Evolutionary conservation across 177 flowering plant genomes (phyloP).

Genomic region (Viscum album): DNA sequence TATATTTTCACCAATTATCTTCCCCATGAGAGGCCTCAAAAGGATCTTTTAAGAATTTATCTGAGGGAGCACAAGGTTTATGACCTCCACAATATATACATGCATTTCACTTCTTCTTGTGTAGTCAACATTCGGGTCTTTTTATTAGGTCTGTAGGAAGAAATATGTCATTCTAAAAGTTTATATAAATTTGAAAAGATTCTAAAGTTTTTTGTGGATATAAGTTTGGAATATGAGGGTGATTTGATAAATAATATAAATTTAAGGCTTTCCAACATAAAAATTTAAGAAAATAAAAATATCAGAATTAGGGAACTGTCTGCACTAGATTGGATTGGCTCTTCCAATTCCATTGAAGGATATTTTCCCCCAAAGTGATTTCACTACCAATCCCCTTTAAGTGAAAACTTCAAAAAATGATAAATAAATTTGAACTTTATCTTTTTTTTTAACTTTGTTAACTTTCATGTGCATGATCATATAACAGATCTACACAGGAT

Average conservation of each 20-base stretch:
- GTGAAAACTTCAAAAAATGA: constrained; percentile 25
- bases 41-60: constrained; percentile 58
- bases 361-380: constrained; percentile 56
- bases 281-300: constrained; percentile 49
- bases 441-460: background rate
- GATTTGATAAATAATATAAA: constrained; percentile 28
- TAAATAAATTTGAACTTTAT: constrained; percentile 3
- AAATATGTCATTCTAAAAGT: constrained; percentile 30
- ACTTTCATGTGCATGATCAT: background rate
- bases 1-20: constrained; percentile 55
- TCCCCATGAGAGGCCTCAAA: constrained; percentile 30
- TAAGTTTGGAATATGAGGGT: constrained; percentile 22
- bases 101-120: constrained; percentile 59
- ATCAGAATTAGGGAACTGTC: constrained; percentile 33
- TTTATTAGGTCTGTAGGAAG: constrained; percentile 35
- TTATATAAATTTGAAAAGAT: constrained; percentile 32
- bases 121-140: constrained; percentile 51
- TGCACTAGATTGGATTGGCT: constrained; percentile 56
- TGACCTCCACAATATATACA: constrained; percentile 51
- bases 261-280: constrained; percentile 36
- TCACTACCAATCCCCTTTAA: constrained; percentile 6
- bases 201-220: constrained; percentile 41
- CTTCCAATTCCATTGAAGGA: constrained; percentile 85
- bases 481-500: no score
- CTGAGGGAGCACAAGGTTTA: constrained; percentile 75